phyloP scores from a whole-genome alignment of 306 rosid genomes.

The Medicago lupulina region DNA sequence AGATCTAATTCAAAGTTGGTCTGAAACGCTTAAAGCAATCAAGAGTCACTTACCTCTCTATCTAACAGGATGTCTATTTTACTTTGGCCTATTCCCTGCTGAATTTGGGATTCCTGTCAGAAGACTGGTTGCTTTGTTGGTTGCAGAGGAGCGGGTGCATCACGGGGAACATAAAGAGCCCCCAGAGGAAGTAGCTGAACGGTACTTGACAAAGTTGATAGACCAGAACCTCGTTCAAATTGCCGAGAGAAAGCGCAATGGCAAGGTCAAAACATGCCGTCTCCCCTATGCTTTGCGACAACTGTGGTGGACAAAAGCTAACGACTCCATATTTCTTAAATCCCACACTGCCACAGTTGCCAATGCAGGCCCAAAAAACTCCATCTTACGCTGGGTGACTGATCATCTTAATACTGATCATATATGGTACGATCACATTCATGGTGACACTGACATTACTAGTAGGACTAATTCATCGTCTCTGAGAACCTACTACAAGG shows the following conservation, averaged over 20 bases:
- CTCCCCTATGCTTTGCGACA: conserved; percentile 4
- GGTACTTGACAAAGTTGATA: conserved; percentile 38
- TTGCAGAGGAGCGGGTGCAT: conserved; percentile 35
- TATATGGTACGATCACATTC: conserved; percentile 26
- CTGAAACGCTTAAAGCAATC: not conserved
- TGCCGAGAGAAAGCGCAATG: conserved; percentile 35
- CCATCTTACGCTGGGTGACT: not conserved
- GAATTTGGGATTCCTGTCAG: conserved; percentile 44
- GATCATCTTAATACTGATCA: not conserved
- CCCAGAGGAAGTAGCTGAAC: conserved; percentile 32
- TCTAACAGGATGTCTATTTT: conserved; percentile 20
- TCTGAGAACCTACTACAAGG: not conserved
- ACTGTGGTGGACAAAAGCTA: conserved; percentile 6
- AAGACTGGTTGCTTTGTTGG: conserved; percentile 47
- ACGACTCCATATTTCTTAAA: not conserved
- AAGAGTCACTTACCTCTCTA: not conserved
- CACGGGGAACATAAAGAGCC: not conserved
- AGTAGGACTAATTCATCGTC: not conserved
- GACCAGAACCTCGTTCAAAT: conserved; percentile 29
- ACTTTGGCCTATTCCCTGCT: conserved; percentile 37
- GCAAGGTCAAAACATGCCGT: conserved; percentile 46
- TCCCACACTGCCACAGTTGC: not conserved
- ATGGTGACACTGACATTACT: not conserved
- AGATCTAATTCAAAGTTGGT: not conserved
- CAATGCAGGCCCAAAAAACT: not conserved